These are phyloP conservation scores for Picea glauca DNA, from an alignment of 75 land plant genomes.

Conservation along the genomic window DNA sequence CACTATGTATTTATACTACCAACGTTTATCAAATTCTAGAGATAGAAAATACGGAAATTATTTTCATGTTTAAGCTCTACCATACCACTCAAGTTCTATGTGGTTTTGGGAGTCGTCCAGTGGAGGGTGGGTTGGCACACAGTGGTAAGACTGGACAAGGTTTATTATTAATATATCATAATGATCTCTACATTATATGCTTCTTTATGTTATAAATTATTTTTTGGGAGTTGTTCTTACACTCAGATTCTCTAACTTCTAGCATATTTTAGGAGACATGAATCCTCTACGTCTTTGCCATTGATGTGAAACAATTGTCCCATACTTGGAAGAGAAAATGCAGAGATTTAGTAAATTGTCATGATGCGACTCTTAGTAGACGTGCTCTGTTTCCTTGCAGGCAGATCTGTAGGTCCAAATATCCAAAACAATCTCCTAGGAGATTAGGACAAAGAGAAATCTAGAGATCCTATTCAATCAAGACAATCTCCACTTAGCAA, in stretches of 20 bases:
- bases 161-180: neutral
- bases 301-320: neutral
- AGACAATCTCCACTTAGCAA: too few relatives aligned
- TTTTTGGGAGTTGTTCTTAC: neutral
- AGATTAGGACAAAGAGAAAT: too few relatives aligned
- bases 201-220: neutral
- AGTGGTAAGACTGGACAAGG: too few relatives aligned
- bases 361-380: neutral
- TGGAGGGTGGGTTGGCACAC: too few relatives aligned
- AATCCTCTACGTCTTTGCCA: neutral
- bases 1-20: neutral
- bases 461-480: too few relatives aligned
- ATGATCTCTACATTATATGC: neutral
- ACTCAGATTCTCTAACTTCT: neutral
- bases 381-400: too few relatives aligned
- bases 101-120: too few relatives aligned
- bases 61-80: neutral
- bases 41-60: neutral
- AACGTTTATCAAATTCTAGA: neutral
- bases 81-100: neutral
- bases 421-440: too few relatives aligned
- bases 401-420: neutral
- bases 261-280: neutral
- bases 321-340: too few relatives aligned
- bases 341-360: too few relatives aligned